Evolutionary conservation across 139 green algal genomes (phyloP), one percentile per base, ranked within the genome.

Genomic region (Dunaliella primolecta): DNA sequence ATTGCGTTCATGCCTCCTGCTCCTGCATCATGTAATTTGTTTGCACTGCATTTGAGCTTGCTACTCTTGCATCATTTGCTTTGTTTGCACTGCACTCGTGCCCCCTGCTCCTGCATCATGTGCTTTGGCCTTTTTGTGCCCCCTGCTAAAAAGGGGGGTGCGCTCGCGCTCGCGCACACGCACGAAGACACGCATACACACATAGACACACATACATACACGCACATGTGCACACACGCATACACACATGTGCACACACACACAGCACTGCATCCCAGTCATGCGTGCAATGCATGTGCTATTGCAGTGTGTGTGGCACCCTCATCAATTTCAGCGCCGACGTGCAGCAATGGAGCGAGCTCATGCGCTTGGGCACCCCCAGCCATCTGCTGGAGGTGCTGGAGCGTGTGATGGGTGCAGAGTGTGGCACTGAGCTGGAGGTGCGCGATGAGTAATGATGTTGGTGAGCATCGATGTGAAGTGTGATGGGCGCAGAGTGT

Each of bases 291-390:
- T 23, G 21, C 21, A 81, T 81, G n/a, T 81, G 30, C 30, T 81
- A 30, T 81, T 82, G 78, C 80, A 85, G 78, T 32, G 86, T 89
- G 78, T 87, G 83, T 78, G 88, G 88, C 81, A 88, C 88, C n/a
- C 85, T 91, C 36, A 88, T 91, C 80, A 91, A 91, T 80, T 91
- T 91, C 85, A 89, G 81, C 31, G 86, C 86, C 32, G 85, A 91
- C 35, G 64, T 36, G 27, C n/a, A 21, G 0, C 78, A 75, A 34
- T 81, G 84, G 75, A 24, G 1, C 0, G 88, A 75, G 84, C 80
- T 91, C 33, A 80, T 84, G 30, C 3, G 11, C 2, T 77, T 88
- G 83, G 85, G 85, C 31, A 83, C 84, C n/a, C 36, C 25, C 29
- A 36, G 70, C 27, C 80, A 85, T n/a, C 85, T 91, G 38, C 80